Evolutionary conservation across 305 asterid genomes (phyloP).

Genomic region (Solanum hybrid): DNA sequence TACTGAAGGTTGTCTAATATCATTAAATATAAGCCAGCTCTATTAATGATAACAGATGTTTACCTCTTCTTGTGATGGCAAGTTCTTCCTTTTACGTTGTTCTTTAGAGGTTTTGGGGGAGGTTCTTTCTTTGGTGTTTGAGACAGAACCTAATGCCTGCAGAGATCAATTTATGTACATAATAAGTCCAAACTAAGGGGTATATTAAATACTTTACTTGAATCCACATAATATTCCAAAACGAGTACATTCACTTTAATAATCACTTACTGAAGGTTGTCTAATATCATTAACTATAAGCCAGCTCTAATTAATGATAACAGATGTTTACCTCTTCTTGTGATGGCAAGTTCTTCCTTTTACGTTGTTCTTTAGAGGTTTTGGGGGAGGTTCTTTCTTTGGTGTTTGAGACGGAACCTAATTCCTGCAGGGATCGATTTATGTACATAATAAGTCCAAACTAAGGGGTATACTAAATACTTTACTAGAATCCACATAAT

Average conservation of each 20-base stretch:
- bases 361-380: slow-evolving; percentile 12
- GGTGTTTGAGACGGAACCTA: slow-evolving; percentile 9
- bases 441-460: background rate
- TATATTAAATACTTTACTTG: background rate
- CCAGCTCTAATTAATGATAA: background rate
- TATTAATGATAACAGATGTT: background rate
- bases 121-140: slow-evolving; percentile 6
- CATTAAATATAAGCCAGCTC: background rate
- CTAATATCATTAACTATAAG: background rate
- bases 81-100: slow-evolving; percentile 5
- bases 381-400: background rate
- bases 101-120: slow-evolving; percentile 5
- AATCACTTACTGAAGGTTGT: background rate
- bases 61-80: slow-evolving; percentile 15
- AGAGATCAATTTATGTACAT: background rate
- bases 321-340: slow-evolving; percentile 15
- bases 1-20: background rate
- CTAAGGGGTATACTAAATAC: background rate
- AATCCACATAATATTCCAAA: background rate
- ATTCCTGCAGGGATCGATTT: background rate
- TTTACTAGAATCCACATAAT: background rate
- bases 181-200: background rate
- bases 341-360: slow-evolving; percentile 8
- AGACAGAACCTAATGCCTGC: slow-evolving; percentile 9
- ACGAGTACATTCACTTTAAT: background rate